phyloP scores from a whole-genome alignment of 495 filamentous ascomycete genomes.

The Neurospora sp. region DNA sequence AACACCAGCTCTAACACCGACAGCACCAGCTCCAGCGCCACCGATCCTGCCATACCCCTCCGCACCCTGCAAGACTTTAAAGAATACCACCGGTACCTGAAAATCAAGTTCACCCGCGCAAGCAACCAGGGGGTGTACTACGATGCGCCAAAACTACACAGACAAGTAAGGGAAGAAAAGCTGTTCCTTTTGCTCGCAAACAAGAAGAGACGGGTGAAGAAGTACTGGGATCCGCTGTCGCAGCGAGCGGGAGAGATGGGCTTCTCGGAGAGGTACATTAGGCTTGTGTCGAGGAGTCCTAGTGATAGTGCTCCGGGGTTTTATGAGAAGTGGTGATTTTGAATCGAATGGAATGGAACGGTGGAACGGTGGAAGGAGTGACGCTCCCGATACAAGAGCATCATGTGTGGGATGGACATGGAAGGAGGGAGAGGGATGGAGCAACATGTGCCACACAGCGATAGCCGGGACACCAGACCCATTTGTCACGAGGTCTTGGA shows the following conservation, averaged over 20 bases:
- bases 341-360: too few species aligned
- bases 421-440: neutral
- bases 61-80: neutral
- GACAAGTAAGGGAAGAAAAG: neutral
- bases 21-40: neutral
- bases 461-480: neutral
- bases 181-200: neutral
- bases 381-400: neutral
- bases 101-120: neutral
- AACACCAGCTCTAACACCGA: neutral
- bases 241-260: neutral
- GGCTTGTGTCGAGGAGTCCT: neutral
- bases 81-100: neutral
- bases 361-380: neutral
- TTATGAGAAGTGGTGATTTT: neutral
- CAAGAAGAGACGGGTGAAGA: neutral
- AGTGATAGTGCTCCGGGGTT: neutral
- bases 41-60: neutral
- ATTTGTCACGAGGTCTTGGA: neutral
- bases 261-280: neutral
- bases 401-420: neutral
- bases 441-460: neutral
- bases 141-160: neutral
- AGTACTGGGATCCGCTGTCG: neutral
- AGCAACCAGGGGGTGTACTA: neutral